phyloP scores from a whole-genome alignment of 768 basidiomycete species.

The Amyloporia xantha region DNA sequence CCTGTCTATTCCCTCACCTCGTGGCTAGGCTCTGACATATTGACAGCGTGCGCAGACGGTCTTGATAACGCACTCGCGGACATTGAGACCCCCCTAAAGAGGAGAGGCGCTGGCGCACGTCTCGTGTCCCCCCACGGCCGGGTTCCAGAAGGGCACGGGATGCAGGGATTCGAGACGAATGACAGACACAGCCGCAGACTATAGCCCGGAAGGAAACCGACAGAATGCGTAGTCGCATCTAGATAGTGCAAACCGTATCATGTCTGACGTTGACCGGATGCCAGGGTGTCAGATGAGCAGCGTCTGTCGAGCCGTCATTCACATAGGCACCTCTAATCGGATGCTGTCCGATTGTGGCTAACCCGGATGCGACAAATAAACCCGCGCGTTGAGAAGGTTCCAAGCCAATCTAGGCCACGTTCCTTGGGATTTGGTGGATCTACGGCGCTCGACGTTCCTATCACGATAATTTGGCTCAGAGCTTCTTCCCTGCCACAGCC shows the following conservation, averaged over 20 bases:
- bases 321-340: neutral
- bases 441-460: no score
- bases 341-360: neutral
- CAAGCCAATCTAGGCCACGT: no score
- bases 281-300: neutral
- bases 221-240: neutral
- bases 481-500: no score
- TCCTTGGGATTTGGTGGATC: no score
- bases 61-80: neutral
- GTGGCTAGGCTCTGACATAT: neutral
- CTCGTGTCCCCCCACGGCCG: neutral
- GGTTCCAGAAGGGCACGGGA: neutral
- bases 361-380: no score
- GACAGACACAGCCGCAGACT: neutral
- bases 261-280: neutral
- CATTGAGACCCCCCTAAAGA: neutral
- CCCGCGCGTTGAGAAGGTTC: no score
- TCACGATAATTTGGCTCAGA: no score
- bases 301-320: neutral
- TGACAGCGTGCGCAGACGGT: neutral
- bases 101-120: neutral
- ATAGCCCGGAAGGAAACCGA: neutral
- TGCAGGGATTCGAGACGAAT: neutral
- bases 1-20: neutral
- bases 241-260: slow-evolving; percentile 1